These are phyloP conservation scores for Glebionis coronaria DNA, from an alignment of 129 eudicot species.

Conservation along the genomic window DNA sequence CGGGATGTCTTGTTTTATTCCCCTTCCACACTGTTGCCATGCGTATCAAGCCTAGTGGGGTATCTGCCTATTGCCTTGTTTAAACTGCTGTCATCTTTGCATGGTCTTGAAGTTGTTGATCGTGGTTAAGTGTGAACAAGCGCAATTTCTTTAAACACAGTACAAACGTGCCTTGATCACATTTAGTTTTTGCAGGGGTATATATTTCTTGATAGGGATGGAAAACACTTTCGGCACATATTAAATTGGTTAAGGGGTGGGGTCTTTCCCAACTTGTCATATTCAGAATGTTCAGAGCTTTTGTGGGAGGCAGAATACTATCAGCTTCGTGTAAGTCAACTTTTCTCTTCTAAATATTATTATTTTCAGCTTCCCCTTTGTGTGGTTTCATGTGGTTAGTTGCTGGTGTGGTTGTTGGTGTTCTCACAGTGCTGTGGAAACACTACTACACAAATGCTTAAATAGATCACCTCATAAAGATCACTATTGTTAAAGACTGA, in stretches of 20 bases:
- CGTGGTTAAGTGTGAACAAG: background rate
- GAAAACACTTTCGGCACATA: conserved; percentile 81
- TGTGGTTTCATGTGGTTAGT: background rate
- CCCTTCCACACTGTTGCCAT: too few relatives aligned
- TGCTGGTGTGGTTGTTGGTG: too few relatives aligned
- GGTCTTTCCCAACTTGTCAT: conserved; percentile 55
- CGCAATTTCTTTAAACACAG: background rate
- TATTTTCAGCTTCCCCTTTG: background rate
- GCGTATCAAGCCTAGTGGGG: background rate
- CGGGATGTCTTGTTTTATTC: too few relatives aligned
- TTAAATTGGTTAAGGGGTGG: conserved; percentile 96
- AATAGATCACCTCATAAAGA: too few relatives aligned
- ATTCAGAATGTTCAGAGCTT: conserved; percentile 71
- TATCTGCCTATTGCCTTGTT: background rate
- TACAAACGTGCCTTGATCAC: conserved; percentile 17
- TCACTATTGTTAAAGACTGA: too few relatives aligned
- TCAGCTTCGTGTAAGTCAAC: conserved; percentile 73
- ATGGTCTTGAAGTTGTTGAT: conserved; percentile 6
- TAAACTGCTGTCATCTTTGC: background rate
- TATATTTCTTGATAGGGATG: conserved; percentile 88
- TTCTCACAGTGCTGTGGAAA: too few relatives aligned
- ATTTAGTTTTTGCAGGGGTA: conserved; percentile 56
- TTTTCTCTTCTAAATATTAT: conserved; percentile 7
- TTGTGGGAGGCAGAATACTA: conserved; percentile 83
- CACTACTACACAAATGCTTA: too few relatives aligned